These are phyloP conservation scores for Euclidium syriacum DNA, from an alignment of 345 rosid genomes.

Conservation along the genomic window DNA sequence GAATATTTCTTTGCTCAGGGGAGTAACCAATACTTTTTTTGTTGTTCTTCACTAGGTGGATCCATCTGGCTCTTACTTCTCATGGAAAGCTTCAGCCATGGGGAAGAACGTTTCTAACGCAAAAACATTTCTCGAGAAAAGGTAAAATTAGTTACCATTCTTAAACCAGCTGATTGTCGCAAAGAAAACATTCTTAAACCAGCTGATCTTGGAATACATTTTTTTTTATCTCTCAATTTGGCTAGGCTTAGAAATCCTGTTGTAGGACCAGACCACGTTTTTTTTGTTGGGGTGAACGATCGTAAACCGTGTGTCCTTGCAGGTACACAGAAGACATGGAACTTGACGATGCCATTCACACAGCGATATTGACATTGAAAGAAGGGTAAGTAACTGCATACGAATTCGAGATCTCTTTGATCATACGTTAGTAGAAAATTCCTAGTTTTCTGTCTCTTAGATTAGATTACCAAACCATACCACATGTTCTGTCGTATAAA, in stretches of 20 bases:
- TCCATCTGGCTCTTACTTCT: constrained; percentile 96
- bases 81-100: constrained; percentile 99
- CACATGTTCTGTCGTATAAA: not conserved
- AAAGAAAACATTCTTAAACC: not conserved
- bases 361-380: constrained; percentile 87
- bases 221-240: not conserved
- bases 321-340: constrained; percentile 98
- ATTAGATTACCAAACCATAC: constrained; percentile 1
- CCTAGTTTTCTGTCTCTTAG: not conserved
- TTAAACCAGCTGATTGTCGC: not conserved
- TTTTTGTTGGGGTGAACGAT: not conserved
- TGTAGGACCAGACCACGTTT: not conserved
- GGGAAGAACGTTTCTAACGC: constrained; percentile 96
- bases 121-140: constrained; percentile 90
- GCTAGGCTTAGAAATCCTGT: not conserved
- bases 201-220: not conserved
- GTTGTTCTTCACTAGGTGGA: constrained; percentile 55
- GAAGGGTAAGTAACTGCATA: constrained; percentile 59
- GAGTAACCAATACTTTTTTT: not conserved
- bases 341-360: constrained; percentile 98
- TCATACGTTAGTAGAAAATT: not conserved
- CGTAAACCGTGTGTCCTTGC: not conserved
- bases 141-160: constrained; percentile 33
- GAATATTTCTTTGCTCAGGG: not conserved
- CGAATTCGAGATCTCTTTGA: not conserved